A percentile compares a stretch with the other conserved stretches of the same genome.
Conservation (phyloP, 805 yeast genomes). For the Ogataea dorogensis region DNA sequence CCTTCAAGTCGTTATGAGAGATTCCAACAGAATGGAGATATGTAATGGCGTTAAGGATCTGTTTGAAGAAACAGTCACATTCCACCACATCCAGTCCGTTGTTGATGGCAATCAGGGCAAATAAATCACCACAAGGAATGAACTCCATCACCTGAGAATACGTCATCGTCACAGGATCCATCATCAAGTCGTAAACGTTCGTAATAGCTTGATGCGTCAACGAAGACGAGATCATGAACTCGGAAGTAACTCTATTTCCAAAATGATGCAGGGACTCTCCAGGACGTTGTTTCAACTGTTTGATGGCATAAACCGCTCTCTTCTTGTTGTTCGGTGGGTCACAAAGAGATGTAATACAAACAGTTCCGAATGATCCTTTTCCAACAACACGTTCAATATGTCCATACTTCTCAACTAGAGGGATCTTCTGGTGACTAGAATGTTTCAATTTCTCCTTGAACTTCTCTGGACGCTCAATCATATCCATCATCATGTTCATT, state of each 20-base stretch:
- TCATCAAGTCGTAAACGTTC: constrained; percentile 77
- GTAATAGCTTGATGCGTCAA: constrained; percentile 74
- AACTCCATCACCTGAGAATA: constrained; percentile 94
- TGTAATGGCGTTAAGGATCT: constrained; percentile 73
- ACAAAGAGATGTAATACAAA: constrained; percentile 41
- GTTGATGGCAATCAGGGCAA: constrained; percentile 52
- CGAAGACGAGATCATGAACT: constrained; percentile 82
- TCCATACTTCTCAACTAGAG: constrained; percentile 48
- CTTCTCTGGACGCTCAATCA: constrained; percentile 42
- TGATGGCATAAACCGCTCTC: constrained; percentile 64
- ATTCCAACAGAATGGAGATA: constrained; percentile 91
- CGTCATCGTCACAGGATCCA: constrained; percentile 63
- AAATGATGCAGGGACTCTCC: constrained; percentile 57
- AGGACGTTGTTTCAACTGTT: constrained; percentile 64
- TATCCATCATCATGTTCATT: constrained; percentile 46
- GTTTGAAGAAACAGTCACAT: constrained; percentile 88
- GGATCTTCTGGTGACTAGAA: constrained; percentile 32
- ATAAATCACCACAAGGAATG: constrained; percentile 84
- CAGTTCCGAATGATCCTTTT: constrained; percentile 48
- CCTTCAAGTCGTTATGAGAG: constrained; percentile 90
- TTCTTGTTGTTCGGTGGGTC: constrained; percentile 39
- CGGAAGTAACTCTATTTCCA: constrained; percentile 77
- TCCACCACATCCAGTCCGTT: constrained; percentile 59
- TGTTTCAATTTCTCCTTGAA: constrained; percentile 30
- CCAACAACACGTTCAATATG: constrained; percentile 49